Evolutionary conservation across 306 rosid species (phyloP), one percentile per base, ranked within the genome.

Genomic region (Castanea mollissima): DNA sequence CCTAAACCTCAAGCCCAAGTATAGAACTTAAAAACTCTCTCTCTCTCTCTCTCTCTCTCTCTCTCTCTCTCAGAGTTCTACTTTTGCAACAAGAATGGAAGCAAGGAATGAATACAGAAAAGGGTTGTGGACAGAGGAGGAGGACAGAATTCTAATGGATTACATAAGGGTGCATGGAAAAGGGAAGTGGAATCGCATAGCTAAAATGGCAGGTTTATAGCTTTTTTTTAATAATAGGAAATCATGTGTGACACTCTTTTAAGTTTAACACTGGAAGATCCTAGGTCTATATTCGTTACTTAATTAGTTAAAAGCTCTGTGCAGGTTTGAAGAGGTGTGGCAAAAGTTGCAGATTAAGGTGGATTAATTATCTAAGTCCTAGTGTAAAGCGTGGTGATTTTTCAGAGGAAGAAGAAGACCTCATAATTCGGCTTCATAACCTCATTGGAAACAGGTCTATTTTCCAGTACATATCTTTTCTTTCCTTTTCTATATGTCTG

Each of bases 291-390:
- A 10, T 25, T 21, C 2, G 23, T 23, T 21, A 58, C 31, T 58
- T 21, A 6, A 58, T 21, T 58, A 6, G 5, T 58, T 10, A 4
- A 58, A 58, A 58, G 6, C 15, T 1, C 7, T 63, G 13, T 77
- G 67, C 51, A 90, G 91, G 86, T 18, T 83, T 90, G 92, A 88
- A 80, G 87, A 86, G 92, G 71, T 74, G 90, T 13, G 92, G 90
- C 23, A 90, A 88, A 78, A 90, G 90, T 85, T 90, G 92, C 78
- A 85, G 92, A 67, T 25, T 90, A 27, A 84, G 94, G 79, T 90
- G 92, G 94, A 83, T 86, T 80, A 90, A 88, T 55, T 90, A 90
- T 78, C 87, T 86, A 2, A 82, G 89, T 82, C 92, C 94, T 13
- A 74, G 27, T 41, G 87, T 90, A 21, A 90, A 88, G 86, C 85